phyloP scores from a whole-genome alignment of 1,139 yeast species.

The Taphrina flavorubra region DNA sequence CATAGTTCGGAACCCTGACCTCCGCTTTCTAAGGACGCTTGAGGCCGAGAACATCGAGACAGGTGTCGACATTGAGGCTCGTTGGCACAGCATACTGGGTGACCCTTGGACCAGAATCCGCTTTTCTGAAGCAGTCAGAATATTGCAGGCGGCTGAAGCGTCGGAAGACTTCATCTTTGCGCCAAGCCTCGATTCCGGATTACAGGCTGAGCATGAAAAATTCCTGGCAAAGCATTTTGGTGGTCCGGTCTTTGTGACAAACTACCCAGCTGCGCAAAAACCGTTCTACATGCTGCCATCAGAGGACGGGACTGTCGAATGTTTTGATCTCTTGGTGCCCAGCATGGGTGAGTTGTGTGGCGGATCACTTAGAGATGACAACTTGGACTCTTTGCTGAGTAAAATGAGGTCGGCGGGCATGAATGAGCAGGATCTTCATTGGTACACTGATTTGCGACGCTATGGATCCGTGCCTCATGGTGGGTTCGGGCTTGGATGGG shows the following conservation, averaged over 20 bases:
- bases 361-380: slow-evolving; percentile 88
- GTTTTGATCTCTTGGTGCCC: slow-evolving; percentile 87
- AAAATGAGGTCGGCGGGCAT: slow-evolving; percentile 57
- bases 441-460: slow-evolving; percentile 78
- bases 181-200: slow-evolving; percentile 69
- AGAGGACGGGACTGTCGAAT: slow-evolving; percentile 71
- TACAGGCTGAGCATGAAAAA: slow-evolving; percentile 88
- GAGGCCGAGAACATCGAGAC: slow-evolving; percentile 42
- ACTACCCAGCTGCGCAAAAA: slow-evolving; percentile 78
- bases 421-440: slow-evolving; percentile 61
- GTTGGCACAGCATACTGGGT: slow-evolving; percentile 52
- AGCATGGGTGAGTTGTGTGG: slow-evolving; percentile 96
- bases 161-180: slow-evolving; percentile 51
- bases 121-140: slow-evolving; percentile 72
- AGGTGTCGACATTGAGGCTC: slow-evolving; percentile 20
- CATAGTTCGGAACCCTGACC: slow-evolving; percentile 43
- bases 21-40: slow-evolving; percentile 7
- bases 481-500: slow-evolving; percentile 96
- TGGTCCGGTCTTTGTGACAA: slow-evolving; percentile 86
- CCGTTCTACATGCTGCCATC: slow-evolving; percentile 84
- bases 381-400: slow-evolving; percentile 56
- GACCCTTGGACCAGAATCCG: slow-evolving; percentile 73
- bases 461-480: slow-evolving; percentile 93
- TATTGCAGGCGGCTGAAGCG: slow-evolving; percentile 54
- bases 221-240: slow-evolving; percentile 77